Base-by-base conservation (phyloP, 768 basidiomycete species). In the Mycena metata region DNA sequence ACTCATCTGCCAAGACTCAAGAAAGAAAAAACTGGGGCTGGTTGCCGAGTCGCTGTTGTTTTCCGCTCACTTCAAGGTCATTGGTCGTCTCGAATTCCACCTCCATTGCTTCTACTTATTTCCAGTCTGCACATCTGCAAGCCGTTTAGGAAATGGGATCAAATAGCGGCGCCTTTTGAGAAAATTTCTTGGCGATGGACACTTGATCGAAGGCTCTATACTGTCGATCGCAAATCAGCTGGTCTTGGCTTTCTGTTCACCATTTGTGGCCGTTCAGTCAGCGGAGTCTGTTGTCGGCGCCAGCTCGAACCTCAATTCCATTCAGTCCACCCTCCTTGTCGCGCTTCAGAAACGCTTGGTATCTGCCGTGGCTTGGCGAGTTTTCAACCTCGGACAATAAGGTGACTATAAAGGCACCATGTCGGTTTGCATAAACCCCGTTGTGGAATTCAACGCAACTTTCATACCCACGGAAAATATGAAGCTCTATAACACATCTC, bases 401-500 rank as follows among this genome's bases (percentile, higher is more conserved):
- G 24, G 17, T 33, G 17, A 8, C 42, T 58, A 58, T 58, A 58
- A 57, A 58, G 26, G 21, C 24, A 39, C 3, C 10, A 12, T 21
- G 16, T 39, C 21, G 39, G 16, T 42, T 3, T 52, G 35, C 51
- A 7, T 36, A 51, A 15, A 15, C 35, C 9, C 26, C 41, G 39
- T 16, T 35, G 46, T 49, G 26, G 21, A 17, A 60, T 15, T 10
- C 24, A 11, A 13, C 26, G 3, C 24, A n/a, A 17, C 17, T 26
- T 2, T 57, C 46, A 36, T 36, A 6, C 21, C 21, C 23, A 42
- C 24, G 19, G 41, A 16, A 42, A 60, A 36, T 2, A 66, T 69
- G 67, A 57, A 47, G 36, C 56, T 64, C 55, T 50, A 16, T 0
- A 17, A 35, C 23, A n/a, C 67, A 21, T 52, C 60, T 41, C 41